These are phyloP conservation scores for Ambrosia trifida DNA, from an alignment of 129 eudicot species.

Conservation along the genomic window DNA sequence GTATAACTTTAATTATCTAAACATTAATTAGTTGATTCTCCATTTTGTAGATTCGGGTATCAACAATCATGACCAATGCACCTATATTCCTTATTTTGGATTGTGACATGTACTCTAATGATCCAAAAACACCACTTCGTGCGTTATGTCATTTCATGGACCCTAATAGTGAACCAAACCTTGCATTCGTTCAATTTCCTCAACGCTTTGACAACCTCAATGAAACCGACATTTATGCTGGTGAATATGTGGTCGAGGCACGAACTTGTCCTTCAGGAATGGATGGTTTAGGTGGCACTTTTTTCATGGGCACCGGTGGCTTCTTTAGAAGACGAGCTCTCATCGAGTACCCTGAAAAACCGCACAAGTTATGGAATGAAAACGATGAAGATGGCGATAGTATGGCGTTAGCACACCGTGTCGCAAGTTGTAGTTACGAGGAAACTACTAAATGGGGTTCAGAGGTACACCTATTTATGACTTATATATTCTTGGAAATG, in stretches of 20 bases:
- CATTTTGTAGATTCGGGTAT: conserved; percentile 63
- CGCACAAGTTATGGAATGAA: conserved; percentile 26
- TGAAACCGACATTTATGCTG: conserved; percentile 48
- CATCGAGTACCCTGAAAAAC: conserved; percentile 21
- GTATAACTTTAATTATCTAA: neutral
- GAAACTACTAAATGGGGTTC: conserved; percentile 44
- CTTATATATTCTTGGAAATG: neutral
- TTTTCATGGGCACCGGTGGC: conserved; percentile 54
- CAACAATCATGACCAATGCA: conserved; percentile 62
- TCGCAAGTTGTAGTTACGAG: conserved; percentile 44
- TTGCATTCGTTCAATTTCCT: conserved; percentile 67
- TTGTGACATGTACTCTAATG: conserved; percentile 76
- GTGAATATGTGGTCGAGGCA: conserved; percentile 32
- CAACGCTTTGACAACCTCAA: conserved; percentile 59
- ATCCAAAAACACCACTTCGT: conserved; percentile 57
- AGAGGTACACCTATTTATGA: conserved; percentile 26
- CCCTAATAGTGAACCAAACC: conserved; percentile 38
- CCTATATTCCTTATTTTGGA: conserved; percentile 56
- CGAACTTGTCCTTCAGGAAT: conserved; percentile 41
- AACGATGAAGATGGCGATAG: conserved; percentile 21
- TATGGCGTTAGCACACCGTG: conserved; percentile 25
- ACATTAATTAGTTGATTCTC: neutral
- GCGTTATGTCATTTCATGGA: conserved; percentile 48
- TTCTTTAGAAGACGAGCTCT: conserved; percentile 58
- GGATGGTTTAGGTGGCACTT: conserved; percentile 60